phyloP scores from a whole-genome alignment of 768 basidiomycete species.

The Boletus pseudopeckii region DNA sequence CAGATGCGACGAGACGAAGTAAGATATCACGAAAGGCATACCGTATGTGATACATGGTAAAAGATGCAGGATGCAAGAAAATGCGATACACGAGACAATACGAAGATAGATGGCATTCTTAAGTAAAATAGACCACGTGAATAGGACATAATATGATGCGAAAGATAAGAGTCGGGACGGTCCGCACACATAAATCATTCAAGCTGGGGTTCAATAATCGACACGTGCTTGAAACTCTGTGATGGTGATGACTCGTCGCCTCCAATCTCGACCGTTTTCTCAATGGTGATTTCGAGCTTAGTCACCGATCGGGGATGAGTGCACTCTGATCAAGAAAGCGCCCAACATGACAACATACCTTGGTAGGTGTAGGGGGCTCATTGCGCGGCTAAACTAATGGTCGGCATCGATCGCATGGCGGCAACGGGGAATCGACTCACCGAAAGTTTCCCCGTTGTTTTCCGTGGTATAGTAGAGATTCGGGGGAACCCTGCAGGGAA shows the following conservation, averaged over 20 bases:
- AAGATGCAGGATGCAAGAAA: not conserved
- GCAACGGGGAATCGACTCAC: slow-evolving; percentile 8
- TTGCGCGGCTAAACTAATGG: slow-evolving; percentile 8
- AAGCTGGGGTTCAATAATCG: slow-evolving; percentile 5
- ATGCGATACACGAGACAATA: not conserved
- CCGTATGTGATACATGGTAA: not conserved
- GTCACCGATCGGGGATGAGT: not conserved
- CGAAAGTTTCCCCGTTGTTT: not conserved
- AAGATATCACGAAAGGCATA: not conserved
- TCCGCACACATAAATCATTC: not conserved
- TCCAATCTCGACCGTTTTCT: slow-evolving; percentile 29
- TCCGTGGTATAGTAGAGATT: slow-evolving; percentile 19
- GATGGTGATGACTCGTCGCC: slow-evolving; percentile 8
- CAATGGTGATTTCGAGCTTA: slow-evolving; percentile 30
- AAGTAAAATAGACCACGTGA: not conserved
- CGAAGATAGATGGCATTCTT: not conserved
- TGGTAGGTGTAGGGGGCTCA: slow-evolving; percentile 11
- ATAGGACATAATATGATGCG: not conserved
- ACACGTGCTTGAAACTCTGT: slow-evolving; percentile 1
- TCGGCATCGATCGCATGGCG: not conserved
- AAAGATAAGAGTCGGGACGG: not conserved
- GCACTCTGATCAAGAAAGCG: not conserved
- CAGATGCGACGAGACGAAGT: not conserved
- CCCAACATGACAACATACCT: slow-evolving; percentile 9
- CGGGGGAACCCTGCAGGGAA: slow-evolving; percentile 26